Evolutionary conservation across 768 basidiomycete species (phyloP).

Genomic region (Rhodotorula kratochvilovae): DNA sequence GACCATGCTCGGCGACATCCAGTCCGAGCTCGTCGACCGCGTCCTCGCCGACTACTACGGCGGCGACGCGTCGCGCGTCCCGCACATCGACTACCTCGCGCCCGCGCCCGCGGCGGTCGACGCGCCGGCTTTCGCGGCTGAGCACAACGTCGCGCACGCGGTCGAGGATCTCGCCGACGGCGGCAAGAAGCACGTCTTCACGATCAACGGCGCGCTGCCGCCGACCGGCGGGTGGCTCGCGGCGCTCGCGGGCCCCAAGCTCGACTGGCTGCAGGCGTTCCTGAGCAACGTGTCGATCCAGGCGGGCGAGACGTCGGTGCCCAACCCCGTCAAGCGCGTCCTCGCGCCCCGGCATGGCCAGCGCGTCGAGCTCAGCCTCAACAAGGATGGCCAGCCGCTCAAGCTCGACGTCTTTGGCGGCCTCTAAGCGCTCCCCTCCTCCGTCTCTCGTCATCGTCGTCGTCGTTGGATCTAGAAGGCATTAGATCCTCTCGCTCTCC

Average conservation of each 20-base stretch:
- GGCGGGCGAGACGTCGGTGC: conserved; percentile 76
- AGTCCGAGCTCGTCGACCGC: conserved; percentile 67
- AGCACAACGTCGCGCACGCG: conserved; percentile 51
- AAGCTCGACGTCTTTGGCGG: conserved; percentile 40
- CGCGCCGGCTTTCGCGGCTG: conserved; percentile 15
- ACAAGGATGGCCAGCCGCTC: conserved; percentile 34
- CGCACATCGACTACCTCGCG: conserved; percentile 77
- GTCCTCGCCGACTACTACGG: conserved; percentile 72
- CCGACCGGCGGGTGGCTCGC: conserved; percentile 72
- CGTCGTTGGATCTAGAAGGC: no score
- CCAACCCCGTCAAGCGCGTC: conserved; percentile 81
- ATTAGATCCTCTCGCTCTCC: no score
- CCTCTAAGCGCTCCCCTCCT: conserved; percentile 1
- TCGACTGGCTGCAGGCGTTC: conserved; percentile 82
- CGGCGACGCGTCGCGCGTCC: conserved; percentile 69
- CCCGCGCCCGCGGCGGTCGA: conserved; percentile 49
- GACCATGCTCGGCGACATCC: conserved; percentile 83
- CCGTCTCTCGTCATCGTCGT: neutral
- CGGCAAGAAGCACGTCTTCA: conserved; percentile 55
- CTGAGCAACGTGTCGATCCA: conserved; percentile 75
- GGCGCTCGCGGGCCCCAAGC: conserved; percentile 69
- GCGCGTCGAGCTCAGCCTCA: conserved; percentile 60
- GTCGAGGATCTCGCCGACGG: conserved; percentile 53
- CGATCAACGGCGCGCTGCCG: conserved; percentile 56
- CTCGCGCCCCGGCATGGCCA: conserved; percentile 77